phyloP scores from a whole-genome alignment of 306 rosid species.

The Sechiopsis laciniata region DNA sequence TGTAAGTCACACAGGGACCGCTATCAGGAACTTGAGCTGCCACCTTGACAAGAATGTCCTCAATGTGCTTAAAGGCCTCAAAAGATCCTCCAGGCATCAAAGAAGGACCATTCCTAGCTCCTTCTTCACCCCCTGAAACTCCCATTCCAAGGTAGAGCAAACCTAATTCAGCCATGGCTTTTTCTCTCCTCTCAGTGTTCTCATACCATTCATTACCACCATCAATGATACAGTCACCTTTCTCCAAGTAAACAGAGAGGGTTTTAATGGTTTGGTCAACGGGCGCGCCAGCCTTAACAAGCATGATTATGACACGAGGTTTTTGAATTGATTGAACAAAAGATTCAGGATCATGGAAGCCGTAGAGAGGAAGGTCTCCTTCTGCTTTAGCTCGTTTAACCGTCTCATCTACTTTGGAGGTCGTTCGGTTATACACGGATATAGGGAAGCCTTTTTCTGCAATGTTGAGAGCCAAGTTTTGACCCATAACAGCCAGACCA shows the following conservation, averaged over 20 bases:
- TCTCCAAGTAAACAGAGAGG: conserved; percentile 33
- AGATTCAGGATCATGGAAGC: conserved; percentile 34
- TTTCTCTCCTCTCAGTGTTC: conserved; percentile 36
- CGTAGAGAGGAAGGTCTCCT: conserved; percentile 35
- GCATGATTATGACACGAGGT: conserved; percentile 36
- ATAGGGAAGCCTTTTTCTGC: conserved; percentile 36
- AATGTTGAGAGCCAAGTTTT: conserved; percentile 38
- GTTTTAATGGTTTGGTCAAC: conserved; percentile 38
- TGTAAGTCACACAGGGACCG: conserved; percentile 36
- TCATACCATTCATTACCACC: conserved; percentile 42
- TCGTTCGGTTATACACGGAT: conserved; percentile 35
- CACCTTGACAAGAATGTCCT: conserved; percentile 38
- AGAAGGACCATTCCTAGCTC: conserved; percentile 36
- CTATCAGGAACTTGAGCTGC: conserved; percentile 44
- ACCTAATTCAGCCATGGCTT: conserved; percentile 34
- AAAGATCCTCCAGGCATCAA: conserved; percentile 42
- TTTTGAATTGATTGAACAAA: conserved; percentile 36
- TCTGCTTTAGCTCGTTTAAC: conserved; percentile 34
- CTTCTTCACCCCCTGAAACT: conserved; percentile 39
- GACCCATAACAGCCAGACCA: conserved; percentile 40
- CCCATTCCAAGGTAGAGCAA: conserved; percentile 40
- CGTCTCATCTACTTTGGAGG: conserved; percentile 35
- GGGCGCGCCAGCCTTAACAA: conserved; percentile 40
- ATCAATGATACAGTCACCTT: conserved; percentile 39
- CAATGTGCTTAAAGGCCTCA: conserved; percentile 34